phyloP scores from a whole-genome alignment of 192 early-diverging fungal genomes.

The Backusella luteola region DNA sequence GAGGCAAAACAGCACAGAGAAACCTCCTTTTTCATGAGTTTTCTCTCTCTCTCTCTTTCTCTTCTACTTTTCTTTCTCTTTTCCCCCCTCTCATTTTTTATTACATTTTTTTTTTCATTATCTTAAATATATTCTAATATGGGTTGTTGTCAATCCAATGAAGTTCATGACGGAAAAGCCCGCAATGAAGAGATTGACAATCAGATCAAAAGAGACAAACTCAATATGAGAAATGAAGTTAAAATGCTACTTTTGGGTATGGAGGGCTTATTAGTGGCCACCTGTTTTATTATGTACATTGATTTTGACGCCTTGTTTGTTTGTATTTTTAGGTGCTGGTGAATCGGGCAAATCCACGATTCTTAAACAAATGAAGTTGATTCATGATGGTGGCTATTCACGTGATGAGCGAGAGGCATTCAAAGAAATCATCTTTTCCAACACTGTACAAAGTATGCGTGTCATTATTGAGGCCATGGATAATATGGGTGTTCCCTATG shows the following conservation, averaged over 20 bases:
- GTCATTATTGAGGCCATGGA: constrained; percentile 95
- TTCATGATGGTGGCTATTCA: constrained; percentile 93
- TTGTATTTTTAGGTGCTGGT: constrained; percentile 69
- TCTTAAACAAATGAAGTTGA: constrained; percentile 98
- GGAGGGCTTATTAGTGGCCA: neutral
- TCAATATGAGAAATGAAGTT: constrained; percentile 85
- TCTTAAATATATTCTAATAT: constrained; percentile 45
- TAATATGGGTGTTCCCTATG: constrained; percentile 83
- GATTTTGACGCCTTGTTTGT: too few relatives aligned
- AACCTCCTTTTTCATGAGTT: neutral
- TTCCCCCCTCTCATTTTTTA: neutral
- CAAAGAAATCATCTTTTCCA: constrained; percentile 94
- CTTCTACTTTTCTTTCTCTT: neutral
- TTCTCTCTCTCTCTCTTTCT: neutral
- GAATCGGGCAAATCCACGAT: constrained; percentile 98
- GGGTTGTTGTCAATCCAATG: constrained; percentile 88
- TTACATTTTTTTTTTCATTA: neutral
- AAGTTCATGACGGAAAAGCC: constrained; percentile 81
- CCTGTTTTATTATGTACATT: neutral
- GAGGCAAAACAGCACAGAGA: neutral
- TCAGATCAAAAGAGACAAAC: constrained; percentile 81
- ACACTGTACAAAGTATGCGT: constrained; percentile 93
- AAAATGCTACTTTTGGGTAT: constrained; percentile 92
- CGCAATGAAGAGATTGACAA: constrained; percentile 91
- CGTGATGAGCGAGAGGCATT: constrained; percentile 86